Conservation (phyloP, 345 rosid species). For the Rhizophora apiculata region DNA sequence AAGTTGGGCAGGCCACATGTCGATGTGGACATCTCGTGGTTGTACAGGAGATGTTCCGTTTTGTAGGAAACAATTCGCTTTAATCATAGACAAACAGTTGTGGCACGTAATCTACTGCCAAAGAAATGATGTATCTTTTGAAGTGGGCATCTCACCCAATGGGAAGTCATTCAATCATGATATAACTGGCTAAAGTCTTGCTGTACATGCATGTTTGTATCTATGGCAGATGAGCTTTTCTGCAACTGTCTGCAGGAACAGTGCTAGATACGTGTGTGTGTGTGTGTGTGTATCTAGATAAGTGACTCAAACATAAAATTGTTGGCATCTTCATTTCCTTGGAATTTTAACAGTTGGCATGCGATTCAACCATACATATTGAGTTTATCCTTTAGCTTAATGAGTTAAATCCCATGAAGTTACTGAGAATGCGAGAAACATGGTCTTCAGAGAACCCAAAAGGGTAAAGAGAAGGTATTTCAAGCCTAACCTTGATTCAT, state of each 20-base stretch:
- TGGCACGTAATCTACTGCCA: not conserved
- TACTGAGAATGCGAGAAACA: too few species aligned
- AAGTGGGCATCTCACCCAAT: not conserved
- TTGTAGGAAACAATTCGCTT: slow-evolving; percentile 12
- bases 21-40: slow-evolving; percentile 5
- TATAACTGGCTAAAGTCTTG: not conserved
- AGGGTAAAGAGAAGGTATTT: not conserved
- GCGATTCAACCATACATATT: too few species aligned
- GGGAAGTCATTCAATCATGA: not conserved
- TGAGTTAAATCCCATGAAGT: too few species aligned
- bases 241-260: too few species aligned
- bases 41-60: slow-evolving; percentile 3
- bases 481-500: not conserved
- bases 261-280: too few species aligned
- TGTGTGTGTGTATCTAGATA: too few species aligned
- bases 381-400: too few species aligned
- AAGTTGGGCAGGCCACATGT: slow-evolving; percentile 1
- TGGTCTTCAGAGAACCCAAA: too few species aligned
- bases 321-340: too few species aligned
- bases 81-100: not conserved
- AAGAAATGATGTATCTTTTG: not conserved
- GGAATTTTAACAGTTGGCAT: too few species aligned
- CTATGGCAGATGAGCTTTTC: not conserved
- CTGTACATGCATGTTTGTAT: slow-evolving; percentile 10
- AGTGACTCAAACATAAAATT: too few species aligned